Conservation (phyloP, 139 green algal species). For the Eudorina sp. region DNA sequence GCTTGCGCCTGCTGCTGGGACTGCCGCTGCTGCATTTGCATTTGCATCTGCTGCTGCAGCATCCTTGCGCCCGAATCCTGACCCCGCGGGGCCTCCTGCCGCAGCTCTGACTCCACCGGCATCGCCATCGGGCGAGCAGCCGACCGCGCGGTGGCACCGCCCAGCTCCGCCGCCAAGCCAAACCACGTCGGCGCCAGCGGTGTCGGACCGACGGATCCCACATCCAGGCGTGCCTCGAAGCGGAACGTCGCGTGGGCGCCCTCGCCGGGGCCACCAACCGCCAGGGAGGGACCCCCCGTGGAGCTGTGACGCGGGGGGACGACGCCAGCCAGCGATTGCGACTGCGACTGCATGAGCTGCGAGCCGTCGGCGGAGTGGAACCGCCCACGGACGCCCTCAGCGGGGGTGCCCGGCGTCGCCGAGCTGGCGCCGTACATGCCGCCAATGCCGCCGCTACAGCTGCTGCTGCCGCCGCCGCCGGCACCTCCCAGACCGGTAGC, state of each 20-base stretch:
- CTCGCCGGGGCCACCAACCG: background rate
- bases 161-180: background rate
- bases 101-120: too few relatives aligned
- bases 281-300: too few relatives aligned
- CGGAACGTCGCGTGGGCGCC: background rate
- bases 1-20: background rate
- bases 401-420: background rate
- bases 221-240: background rate
- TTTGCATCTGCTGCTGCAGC: slow-evolving; percentile 19
- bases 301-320: too few relatives aligned
- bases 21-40: background rate
- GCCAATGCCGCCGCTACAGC: background rate
- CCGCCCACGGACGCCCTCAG: background rate
- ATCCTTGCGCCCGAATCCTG: background rate
- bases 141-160: background rate
- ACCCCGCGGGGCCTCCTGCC: background rate
- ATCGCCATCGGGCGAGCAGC: too few relatives aligned
- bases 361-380: background rate
- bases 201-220: background rate
- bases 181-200: background rate
- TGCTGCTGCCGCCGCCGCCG: background rate
- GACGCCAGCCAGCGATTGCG: background rate
- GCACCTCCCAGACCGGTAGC: too few relatives aligned
- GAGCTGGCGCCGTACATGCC: background rate
- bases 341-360: background rate